Conservation (phyloP, 2,329 filamentous ascomycete species). For the Tolypocladium capitatum region DNA sequence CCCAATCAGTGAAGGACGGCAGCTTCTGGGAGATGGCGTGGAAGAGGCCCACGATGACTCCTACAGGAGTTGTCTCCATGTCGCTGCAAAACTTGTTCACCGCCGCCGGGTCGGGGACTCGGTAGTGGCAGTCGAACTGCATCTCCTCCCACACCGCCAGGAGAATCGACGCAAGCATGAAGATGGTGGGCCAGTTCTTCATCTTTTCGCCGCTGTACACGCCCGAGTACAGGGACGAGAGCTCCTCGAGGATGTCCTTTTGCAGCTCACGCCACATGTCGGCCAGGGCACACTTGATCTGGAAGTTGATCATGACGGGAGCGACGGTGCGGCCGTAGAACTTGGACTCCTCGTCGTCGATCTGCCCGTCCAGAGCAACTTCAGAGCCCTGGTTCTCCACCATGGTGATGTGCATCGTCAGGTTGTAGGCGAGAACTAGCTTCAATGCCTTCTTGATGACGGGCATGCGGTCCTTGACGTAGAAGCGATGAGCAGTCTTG, state of each 20-base stretch:
- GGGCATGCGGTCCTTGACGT: slow-evolving; percentile 72
- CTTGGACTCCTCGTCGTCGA: slow-evolving; percentile 74
- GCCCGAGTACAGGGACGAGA: slow-evolving; percentile 86
- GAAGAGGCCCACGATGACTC: slow-evolving; percentile 93
- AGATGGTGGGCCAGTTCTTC: slow-evolving; percentile 98
- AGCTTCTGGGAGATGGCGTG: slow-evolving; percentile 96
- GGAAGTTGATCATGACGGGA: slow-evolving; percentile 98
- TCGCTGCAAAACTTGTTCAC: slow-evolving; percentile 93
- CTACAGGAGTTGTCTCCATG: slow-evolving; percentile 92
- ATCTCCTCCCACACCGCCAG: slow-evolving; percentile 96
- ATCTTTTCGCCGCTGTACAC: slow-evolving; percentile 95
- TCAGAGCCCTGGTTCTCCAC: slow-evolving; percentile 81
- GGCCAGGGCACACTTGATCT: slow-evolving; percentile 93
- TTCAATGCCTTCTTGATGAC: slow-evolving; percentile 93
- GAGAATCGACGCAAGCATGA: slow-evolving; percentile 88
- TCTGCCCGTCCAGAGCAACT: slow-evolving; percentile 63
- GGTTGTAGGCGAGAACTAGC: slow-evolving; percentile 87
- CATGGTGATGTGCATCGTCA: slow-evolving; percentile 89
- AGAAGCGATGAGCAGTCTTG: slow-evolving; percentile 90
- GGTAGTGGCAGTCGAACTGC: slow-evolving; percentile 97
- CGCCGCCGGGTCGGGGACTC: slow-evolving; percentile 67
- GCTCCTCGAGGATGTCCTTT: slow-evolving; percentile 89
- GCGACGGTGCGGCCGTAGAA: slow-evolving; percentile 84
- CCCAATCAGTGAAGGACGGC: slow-evolving; percentile 86
- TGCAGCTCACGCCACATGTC: slow-evolving; percentile 98